Percentiles rank a stretch among this genome's conserved stretches.
phyloP scores from a whole-genome alignment of 2,329 filamentous ascomycete species.

The Tolypocladium tundrense region DNA sequence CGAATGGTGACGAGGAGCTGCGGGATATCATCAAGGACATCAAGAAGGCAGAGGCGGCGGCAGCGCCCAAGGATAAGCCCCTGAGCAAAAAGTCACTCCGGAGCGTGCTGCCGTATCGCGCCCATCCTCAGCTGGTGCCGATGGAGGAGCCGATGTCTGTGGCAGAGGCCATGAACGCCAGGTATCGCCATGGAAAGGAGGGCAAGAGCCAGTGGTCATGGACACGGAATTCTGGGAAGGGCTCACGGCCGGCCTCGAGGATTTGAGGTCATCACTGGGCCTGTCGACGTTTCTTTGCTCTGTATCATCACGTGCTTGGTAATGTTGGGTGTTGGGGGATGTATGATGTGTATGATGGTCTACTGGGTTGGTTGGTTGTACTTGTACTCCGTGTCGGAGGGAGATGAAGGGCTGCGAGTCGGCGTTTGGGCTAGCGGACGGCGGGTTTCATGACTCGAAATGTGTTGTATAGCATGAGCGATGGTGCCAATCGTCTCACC shows the following conservation, averaged over 20 bases:
- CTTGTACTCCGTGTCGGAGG: too few species aligned
- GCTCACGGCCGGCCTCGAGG: constrained; percentile 14
- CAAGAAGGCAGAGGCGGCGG: constrained; percentile 23
- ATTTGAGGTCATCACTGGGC: constrained; percentile 6
- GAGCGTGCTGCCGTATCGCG: constrained; percentile 25
- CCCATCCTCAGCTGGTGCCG: constrained; percentile 20
- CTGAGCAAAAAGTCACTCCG: constrained; percentile 15
- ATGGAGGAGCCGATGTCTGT: constrained; percentile 26
- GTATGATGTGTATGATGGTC: neutral
- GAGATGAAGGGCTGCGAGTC: neutral
- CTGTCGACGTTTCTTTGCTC: constrained; percentile 1
- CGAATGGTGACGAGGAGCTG: constrained; percentile 62
- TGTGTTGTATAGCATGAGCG: neutral
- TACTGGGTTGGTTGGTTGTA: neutral
- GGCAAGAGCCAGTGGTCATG: constrained; percentile 15
- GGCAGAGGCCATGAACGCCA: constrained; percentile 19
- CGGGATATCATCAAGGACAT: constrained; percentile 57
- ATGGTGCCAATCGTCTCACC: neutral
- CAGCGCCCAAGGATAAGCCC: constrained; percentile 12
- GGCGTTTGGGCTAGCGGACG: neutral
- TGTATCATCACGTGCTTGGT: constrained; percentile 1
- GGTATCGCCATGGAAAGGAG: constrained; percentile 10
- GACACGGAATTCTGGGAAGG: constrained; percentile 12
- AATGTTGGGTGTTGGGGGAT: neutral
- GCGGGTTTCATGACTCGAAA: neutral